Percentiles rank a stretch among this genome's conserved stretches.
These are phyloP conservation scores for Lentinula raphanica DNA, from an alignment of 768 basidiomycete species.

Conservation along the genomic window DNA sequence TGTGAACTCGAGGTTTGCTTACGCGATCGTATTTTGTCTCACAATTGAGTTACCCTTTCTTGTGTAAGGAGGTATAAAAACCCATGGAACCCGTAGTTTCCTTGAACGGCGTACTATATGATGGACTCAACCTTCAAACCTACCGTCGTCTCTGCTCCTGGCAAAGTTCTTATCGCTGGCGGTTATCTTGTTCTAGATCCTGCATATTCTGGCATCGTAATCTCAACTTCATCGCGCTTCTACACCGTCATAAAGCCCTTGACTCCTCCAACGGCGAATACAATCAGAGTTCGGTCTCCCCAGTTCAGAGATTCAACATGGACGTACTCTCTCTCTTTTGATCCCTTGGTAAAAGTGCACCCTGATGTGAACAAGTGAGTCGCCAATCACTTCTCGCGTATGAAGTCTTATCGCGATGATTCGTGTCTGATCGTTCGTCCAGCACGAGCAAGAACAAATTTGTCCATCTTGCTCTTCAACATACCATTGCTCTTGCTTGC, in stretches of 20 bases:
- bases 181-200: conserved; percentile 96
- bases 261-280: conserved; percentile 21
- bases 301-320: conserved; percentile 84
- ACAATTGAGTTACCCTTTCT: not conserved
- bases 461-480: conserved; percentile 82
- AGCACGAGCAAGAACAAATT: conserved; percentile 79
- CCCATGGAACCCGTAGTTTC: not conserved
- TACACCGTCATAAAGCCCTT: conserved; percentile 64
- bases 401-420: not conserved
- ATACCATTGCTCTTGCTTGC: conserved; percentile 60
- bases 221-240: conserved; percentile 92
- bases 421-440: not conserved
- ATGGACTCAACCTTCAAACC: conserved; percentile 33
- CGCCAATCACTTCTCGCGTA: not conserved
- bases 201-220: conserved; percentile 76
- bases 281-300: conserved; percentile 78
- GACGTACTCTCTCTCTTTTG: conserved; percentile 55
- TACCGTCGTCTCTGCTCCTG: conserved; percentile 84
- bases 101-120: conserved; percentile 12
- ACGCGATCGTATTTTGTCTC: not conserved
- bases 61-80: not conserved
- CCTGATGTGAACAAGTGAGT: conserved; percentile 35
- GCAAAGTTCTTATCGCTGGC: conserved; percentile 92
- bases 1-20: conserved; percentile 1
- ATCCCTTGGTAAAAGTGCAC: conserved; percentile 29